phyloP scores from a whole-genome alignment of 2,329 filamentous ascomycete species.

The Seiridium unicorne region DNA sequence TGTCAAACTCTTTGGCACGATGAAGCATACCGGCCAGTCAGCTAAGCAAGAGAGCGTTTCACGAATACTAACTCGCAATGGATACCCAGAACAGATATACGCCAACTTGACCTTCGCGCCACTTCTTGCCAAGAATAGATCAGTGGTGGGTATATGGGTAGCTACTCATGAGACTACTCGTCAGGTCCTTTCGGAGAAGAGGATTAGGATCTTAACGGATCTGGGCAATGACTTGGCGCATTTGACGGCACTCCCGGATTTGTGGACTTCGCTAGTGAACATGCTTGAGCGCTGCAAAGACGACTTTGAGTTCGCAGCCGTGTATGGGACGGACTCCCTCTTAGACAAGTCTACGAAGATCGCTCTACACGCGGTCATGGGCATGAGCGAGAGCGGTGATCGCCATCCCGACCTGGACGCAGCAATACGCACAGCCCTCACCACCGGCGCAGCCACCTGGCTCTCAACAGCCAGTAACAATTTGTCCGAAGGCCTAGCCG shows the following conservation, averaged over 20 bases:
- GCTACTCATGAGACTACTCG: conserved; percentile 79
- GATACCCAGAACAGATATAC: conserved; percentile 75
- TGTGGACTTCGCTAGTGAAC: conserved; percentile 69
- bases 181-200: conserved; percentile 72
- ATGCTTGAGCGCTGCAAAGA: conserved; percentile 72
- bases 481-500: conserved; percentile 61
- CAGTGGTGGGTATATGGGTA: conserved; percentile 75
- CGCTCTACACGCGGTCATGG: no score
- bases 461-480: conserved; percentile 66
- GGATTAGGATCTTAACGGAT: conserved; percentile 76
- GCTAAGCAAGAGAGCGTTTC: conserved; percentile 84
- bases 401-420: not conserved
- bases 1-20: conserved; percentile 65
- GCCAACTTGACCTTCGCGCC: conserved; percentile 84
- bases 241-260: conserved; percentile 69
- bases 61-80: conserved; percentile 67
- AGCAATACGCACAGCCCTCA: not conserved
- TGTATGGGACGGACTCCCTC: conserved; percentile 75
- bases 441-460: conserved; percentile 59
- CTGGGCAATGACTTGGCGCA: conserved; percentile 72
- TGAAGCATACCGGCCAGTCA: conserved; percentile 68
- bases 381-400: conserved; percentile 66
- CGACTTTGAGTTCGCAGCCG: conserved; percentile 73
- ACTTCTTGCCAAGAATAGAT: conserved; percentile 70
- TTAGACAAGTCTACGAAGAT: conserved; percentile 32